A percentile compares a stretch with the other conserved stretches of the same genome.
Conservation (phyloP, 2,329 filamentous ascomycete species). For the Bipolaris zeicola region DNA sequence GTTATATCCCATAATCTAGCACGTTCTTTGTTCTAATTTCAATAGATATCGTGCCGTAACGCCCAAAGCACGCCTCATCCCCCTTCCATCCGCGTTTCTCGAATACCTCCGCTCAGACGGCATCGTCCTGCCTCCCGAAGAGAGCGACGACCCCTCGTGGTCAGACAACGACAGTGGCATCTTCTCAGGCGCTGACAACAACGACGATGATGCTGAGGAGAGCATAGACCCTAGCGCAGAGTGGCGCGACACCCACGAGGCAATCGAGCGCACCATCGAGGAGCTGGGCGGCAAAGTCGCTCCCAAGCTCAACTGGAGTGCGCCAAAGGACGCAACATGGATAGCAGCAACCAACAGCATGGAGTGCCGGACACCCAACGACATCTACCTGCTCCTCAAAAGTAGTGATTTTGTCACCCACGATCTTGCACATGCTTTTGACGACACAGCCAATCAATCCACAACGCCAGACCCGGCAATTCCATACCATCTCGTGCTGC, state of each 20-base stretch:
- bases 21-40: neutral
- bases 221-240: constrained; percentile 64
- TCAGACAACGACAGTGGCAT: constrained; percentile 60
- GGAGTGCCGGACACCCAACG: constrained; percentile 85
- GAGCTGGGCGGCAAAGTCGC: constrained; percentile 85
- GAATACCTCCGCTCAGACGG: constrained; percentile 90
- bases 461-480: constrained; percentile 53
- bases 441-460: constrained; percentile 62
- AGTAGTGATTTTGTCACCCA: constrained; percentile 94
- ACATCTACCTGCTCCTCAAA: constrained; percentile 92
- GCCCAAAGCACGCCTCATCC: constrained; percentile 84
- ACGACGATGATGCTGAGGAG: constrained; percentile 60
- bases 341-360: constrained; percentile 87
- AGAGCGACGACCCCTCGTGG: constrained; percentile 53
- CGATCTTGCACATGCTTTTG: constrained; percentile 91
- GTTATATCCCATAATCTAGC: neutral
- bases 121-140: constrained; percentile 81
- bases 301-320: constrained; percentile 97
- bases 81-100: constrained; percentile 75
- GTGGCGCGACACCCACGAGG: constrained; percentile 74
- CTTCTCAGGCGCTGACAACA: constrained; percentile 53
- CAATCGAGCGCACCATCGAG: constrained; percentile 76
- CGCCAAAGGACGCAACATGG: constrained; percentile 94
- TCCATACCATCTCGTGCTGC: constrained; percentile 79
- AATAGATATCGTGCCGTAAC: constrained; percentile 77